Base-by-base conservation (phyloP, 345 rosid species). In the Hibiscus tridactylites region DNA sequence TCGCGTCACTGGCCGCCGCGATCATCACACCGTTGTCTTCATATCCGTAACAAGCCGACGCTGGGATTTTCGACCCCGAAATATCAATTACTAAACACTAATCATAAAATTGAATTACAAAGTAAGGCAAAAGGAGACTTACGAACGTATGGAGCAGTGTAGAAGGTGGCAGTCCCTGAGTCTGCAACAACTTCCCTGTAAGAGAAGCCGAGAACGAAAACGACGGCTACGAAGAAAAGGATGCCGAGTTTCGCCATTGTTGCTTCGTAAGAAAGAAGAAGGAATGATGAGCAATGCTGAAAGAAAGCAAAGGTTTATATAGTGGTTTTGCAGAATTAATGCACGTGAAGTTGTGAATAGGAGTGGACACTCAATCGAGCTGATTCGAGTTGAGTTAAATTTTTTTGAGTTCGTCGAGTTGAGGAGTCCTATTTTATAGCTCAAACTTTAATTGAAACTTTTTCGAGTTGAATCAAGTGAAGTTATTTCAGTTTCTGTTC, bases 131-230 rank as follows among this genome's bases (percentile, higher is more conserved):
- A 71, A 9, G 44, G 64, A 29, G 58, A 29, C 75, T 72, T 66
- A 76, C 75, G 75, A 42, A 56, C 33, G 49, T 76, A 76, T 72
- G 72, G 68, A 31, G 67, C 60, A 58, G 62, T 66, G 47, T 72
- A 76, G 42, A 47, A 76, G 4, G 75, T 76, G 17, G 79, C 75
- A 26, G 75, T 76, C 2, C 73, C 79, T 6, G 19, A 2, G 35
- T 65, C 35, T 6, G 75, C 75, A 42, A 37, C 6, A 33, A 42
- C 69, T 76, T 59, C 75, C 52, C 17, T 50, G 0, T 63, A 24
- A 17, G 31, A 21, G 75, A 65, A n/a, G 63, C 46, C 59, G 31
- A 58, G 16, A 11, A 59, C 19, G 0, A 28, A 6, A 5, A 56
- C 35, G 24, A 37, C 16, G 19, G 54, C 31, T 10, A 66, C 6